Conservation (phyloP, 2,329 filamentous ascomycete genomes). For the Basipetospora chlamydospora region DNA sequence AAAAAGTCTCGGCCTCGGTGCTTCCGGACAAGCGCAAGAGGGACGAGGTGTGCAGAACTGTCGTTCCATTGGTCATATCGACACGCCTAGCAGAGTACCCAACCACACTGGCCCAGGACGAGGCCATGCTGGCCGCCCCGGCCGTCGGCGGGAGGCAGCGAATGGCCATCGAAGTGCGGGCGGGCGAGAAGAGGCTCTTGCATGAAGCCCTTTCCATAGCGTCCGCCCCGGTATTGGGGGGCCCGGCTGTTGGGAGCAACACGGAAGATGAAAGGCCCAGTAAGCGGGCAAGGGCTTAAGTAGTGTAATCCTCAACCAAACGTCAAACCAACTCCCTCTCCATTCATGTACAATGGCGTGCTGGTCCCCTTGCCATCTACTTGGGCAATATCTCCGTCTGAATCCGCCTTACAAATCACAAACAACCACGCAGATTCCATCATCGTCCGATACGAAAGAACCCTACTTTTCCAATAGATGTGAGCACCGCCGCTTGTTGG, state of each 20-base stretch:
- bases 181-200: constrained; percentile 59
- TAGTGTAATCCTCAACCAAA: too few species aligned
- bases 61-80: constrained; percentile 23
- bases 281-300: constrained; percentile 19
- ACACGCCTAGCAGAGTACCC: constrained; percentile 25
- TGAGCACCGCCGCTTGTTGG: too few species aligned
- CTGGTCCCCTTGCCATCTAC: too few species aligned
- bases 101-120: constrained; percentile 23
- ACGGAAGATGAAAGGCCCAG: constrained; percentile 14
- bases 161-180: constrained; percentile 54
- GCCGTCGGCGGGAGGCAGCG: constrained; percentile 20
- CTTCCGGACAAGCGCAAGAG: constrained; percentile 34
- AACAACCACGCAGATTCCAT: too few species aligned
- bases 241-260: constrained; percentile 11
- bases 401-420: too few species aligned
- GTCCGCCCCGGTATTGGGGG: constrained; percentile 13
- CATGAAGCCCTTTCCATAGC: constrained; percentile 30
- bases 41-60: constrained; percentile 28
- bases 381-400: too few species aligned
- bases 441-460: too few species aligned
- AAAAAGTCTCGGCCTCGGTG: constrained; percentile 25
- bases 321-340: too few species aligned
- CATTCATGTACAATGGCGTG: too few species aligned
- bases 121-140: constrained; percentile 21
- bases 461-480: too few species aligned